Evolutionary conservation across 768 basidiomycete genomes (phyloP).

Genomic region (Lactarius deliciosus): DNA sequence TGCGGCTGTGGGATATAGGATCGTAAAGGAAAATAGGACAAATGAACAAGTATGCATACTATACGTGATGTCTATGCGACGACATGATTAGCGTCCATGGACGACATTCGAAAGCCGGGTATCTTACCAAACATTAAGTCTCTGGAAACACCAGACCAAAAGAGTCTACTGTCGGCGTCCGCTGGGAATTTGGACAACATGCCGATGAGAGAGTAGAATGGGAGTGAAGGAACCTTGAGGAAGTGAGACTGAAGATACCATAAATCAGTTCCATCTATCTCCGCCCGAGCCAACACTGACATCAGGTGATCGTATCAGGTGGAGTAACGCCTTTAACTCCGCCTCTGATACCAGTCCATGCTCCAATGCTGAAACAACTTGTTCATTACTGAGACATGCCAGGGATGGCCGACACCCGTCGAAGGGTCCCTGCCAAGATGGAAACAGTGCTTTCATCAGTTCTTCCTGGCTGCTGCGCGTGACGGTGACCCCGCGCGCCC

Average conservation of each 20-base stretch:
- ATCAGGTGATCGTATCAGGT: slow-evolving; percentile 75
- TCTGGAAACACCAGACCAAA: slow-evolving; percentile 62
- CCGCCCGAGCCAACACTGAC: slow-evolving; percentile 44
- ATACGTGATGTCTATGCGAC: slow-evolving; percentile 23
- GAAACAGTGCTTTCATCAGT: slow-evolving; percentile 80
- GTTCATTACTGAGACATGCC: slow-evolving; percentile 57
- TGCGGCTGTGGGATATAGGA: slow-evolving; percentile 21
- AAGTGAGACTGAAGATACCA: slow-evolving; percentile 64
- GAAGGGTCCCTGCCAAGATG: slow-evolving; percentile 76
- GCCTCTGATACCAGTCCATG: slow-evolving; percentile 63
- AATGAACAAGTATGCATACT: slow-evolving; percentile 13
- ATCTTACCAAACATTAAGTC: slow-evolving; percentile 66
- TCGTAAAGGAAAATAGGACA: slow-evolving; percentile 9
- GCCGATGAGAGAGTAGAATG: slow-evolving; percentile 76
- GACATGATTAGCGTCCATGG: not conserved
- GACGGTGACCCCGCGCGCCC: slow-evolving; percentile 81
- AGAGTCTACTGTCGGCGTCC: slow-evolving; percentile 72
- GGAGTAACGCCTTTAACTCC: slow-evolving; percentile 64
- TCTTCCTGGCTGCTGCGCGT: slow-evolving; percentile 80
- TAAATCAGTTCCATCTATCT: not conserved
- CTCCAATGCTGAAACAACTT: slow-evolving; percentile 58
- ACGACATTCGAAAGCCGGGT: not conserved
- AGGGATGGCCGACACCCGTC: slow-evolving; percentile 67
- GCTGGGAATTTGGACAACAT: slow-evolving; percentile 76
- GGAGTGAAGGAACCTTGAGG: slow-evolving; percentile 79